Evolutionary conservation across 352 stramenopile species (phyloP), one percentile per base, ranked within the genome.

Genomic region (Elongisporangium anandrum): DNA sequence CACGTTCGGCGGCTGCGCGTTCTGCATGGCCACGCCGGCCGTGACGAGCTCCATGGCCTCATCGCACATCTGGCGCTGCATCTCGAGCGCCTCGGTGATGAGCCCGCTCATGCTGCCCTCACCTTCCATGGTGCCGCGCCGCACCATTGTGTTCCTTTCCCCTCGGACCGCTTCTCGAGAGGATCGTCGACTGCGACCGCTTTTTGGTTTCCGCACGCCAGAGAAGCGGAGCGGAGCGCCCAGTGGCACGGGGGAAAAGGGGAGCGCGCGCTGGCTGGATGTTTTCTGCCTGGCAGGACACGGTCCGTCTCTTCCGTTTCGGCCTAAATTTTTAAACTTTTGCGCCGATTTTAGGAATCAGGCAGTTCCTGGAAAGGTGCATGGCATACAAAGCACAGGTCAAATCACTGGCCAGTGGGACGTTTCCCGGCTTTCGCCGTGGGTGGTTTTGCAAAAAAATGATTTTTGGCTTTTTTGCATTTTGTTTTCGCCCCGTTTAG

Each of bases 21-120:
- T 90, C 65, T 93, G 83, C 61, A 90, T 65, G 50, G 79, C 75
- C 54, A 92, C 79, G 48, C 83, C 79, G 22, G 73, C 81, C 56
- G 90, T 92, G 56, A 92, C 83, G 19, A 92, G 69, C 39, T 68
- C 65, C 83, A 90, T 90, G 64, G 65, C 83, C 51, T 90, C 79
- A 50, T 90, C 79, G 64, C 83, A 93, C 57, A 91, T 70, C 49
- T 80, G 69, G 45, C 69, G 69, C 54, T 77, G 69, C 69, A 77
- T 73, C 59, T 77, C 69, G 13, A 77, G 60, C 10, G 69, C 65
- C 52, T 77, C 69, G 50, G 69, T 73, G 61, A 77, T 57, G 52
- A 73, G 39, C 22, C 69, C 66, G 52, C 65, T 60, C 21, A 66
- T 66, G 48, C 59, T 69, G 10, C 69, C 63, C 50, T 77, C 69